Percentiles rank a stretch among this genome's conserved stretches.
Conservation (phyloP, 2,329 filamentous ascomycete species). For the Diplodia scrobiculata region DNA sequence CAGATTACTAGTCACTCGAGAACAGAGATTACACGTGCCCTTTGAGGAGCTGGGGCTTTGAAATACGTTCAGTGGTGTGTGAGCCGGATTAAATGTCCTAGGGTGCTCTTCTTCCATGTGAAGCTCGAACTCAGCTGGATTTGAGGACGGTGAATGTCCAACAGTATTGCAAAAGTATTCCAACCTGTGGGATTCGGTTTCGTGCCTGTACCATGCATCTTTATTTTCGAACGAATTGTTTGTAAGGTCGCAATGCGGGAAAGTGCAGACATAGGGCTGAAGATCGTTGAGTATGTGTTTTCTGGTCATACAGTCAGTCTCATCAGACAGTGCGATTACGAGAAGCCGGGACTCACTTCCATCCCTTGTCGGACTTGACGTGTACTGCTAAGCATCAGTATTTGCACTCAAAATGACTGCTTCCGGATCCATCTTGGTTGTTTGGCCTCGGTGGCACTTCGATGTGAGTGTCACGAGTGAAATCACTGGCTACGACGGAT, state of each 20-base stretch:
- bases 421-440: not conserved
- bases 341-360: conserved; percentile 14
- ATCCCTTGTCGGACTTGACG: not conserved
- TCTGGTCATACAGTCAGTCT: not conserved
- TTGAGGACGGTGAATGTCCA: conserved; percentile 18
- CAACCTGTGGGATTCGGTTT: conserved; percentile 29
- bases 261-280: conserved; percentile 31
- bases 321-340: no score
- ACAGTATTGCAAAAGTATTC: conserved; percentile 29
- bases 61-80: conserved; percentile 25
- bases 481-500: not conserved
- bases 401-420: conserved; percentile 5
- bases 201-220: conserved; percentile 30
- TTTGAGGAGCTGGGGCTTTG: not conserved
- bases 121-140: conserved; percentile 3
- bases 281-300: conserved; percentile 31
- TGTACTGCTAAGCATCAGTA: not conserved
- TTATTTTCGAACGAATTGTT: conserved; percentile 26
- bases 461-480: not conserved
- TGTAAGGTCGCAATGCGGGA: conserved; percentile 18
- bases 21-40: conserved; percentile 29
- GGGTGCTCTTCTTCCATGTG: conserved; percentile 29
- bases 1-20: conserved; percentile 19
- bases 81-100: not conserved
- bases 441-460: conserved; percentile 4